phyloP scores from a whole-genome alignment of 2,329 filamentous ascomycete genomes.

The Hymenoscyphus fraxineus region DNA sequence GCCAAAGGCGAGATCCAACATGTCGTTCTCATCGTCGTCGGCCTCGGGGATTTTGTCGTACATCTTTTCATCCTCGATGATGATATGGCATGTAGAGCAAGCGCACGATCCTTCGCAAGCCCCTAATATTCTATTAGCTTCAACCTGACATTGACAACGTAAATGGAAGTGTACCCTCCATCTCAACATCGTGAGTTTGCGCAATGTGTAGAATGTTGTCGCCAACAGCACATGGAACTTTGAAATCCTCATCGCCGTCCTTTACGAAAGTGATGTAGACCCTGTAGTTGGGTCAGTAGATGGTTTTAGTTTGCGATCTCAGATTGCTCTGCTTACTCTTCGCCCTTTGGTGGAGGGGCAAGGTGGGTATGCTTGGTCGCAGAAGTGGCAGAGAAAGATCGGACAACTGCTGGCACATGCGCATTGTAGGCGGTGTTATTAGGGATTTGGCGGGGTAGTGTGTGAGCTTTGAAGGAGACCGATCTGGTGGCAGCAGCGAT shows the following conservation, averaged over 20 bases:
- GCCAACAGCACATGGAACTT: conserved; percentile 75
- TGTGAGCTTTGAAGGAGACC: background rate
- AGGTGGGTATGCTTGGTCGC: conserved; percentile 70
- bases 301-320: conserved; percentile 9
- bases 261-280: conserved; percentile 89
- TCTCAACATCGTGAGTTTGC: conserved; percentile 90
- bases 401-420: conserved; percentile 2
- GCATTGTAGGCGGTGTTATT: background rate
- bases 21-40: conserved; percentile 64
- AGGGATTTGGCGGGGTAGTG: background rate
- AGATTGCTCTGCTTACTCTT: conserved; percentile 63
- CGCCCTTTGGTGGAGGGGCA: conserved; percentile 77
- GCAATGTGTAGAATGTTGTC: conserved; percentile 95
- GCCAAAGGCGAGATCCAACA: conserved; percentile 71
- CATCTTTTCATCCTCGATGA: conserved; percentile 60
- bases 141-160: background rate
- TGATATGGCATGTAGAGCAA: conserved; percentile 73
- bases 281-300: conserved; percentile 42
- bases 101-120: conserved; percentile 84
- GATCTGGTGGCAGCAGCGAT: background rate
- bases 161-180: conserved; percentile 63
- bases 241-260: conserved; percentile 75
- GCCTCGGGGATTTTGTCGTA: conserved; percentile 61
- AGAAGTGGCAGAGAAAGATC: conserved; percentile 62
- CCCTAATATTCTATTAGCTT: conserved; percentile 41